Percentiles rank a stretch among this genome's conserved stretches.
phyloP scores from a whole-genome alignment of 306 rosid species.

The Ormosia semicastrata region DNA sequence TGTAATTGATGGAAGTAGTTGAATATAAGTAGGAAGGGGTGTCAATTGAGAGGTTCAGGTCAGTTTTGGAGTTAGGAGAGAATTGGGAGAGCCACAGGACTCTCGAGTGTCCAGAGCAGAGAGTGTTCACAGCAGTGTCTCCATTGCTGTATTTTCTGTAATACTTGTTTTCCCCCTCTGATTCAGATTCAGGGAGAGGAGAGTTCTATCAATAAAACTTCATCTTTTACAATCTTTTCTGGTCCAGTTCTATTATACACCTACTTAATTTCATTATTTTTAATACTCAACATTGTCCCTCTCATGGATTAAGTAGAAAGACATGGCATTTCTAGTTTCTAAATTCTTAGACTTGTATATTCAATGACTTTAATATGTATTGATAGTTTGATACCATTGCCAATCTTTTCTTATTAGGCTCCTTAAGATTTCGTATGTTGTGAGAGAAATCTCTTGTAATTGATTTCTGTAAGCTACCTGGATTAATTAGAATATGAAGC shows the following conservation, averaged over 20 bases:
- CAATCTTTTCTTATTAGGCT: background rate
- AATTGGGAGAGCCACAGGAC: too few relatives aligned
- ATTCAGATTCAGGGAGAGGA: too few relatives aligned
- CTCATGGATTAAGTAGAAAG: background rate
- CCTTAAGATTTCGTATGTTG: background rate
- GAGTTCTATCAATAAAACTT: too few relatives aligned
- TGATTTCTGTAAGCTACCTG: slow-evolving; percentile 4
- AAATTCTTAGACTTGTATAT: background rate
- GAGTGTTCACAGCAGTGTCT: too few relatives aligned
- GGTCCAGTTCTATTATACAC: background rate
- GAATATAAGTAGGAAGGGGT: too few relatives aligned
- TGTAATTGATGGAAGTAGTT: too few relatives aligned
- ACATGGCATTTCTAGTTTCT: background rate
- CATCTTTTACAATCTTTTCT: too few relatives aligned
- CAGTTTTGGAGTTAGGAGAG: too few relatives aligned
- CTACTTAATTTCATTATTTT: background rate
- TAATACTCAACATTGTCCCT: background rate
- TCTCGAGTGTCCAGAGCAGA: too few relatives aligned
- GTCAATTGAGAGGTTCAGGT: too few relatives aligned
- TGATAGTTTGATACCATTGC: slow-evolving; percentile 7
- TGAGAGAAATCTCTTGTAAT: background rate
- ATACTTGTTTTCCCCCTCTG: too few relatives aligned
- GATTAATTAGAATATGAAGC: slow-evolving; percentile 12
- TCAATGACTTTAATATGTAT: background rate
- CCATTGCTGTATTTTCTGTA: too few relatives aligned